A percentile compares a stretch with the other conserved stretches of the same genome.
Conservation (phyloP, 208 protist genomes). For the Trypanosoma conorhini region DNA sequence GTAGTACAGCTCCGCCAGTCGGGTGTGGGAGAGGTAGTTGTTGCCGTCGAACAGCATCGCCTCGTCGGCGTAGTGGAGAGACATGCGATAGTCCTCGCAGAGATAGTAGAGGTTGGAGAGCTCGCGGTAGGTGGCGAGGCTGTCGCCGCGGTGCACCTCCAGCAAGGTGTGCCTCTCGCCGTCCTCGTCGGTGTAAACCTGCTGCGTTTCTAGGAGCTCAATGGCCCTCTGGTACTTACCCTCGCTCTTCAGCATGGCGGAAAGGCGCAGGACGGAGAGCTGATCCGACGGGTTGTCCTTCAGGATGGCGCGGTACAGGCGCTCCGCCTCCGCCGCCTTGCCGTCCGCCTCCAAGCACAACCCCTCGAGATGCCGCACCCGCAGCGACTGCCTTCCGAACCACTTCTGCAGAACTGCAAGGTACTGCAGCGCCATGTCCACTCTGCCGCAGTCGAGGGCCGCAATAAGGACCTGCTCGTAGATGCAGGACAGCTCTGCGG, state of each 20-base stretch:
- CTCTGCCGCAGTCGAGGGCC: conserved; percentile 70
- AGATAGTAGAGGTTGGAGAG: conserved; percentile 76
- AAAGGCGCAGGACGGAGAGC: conserved; percentile 68
- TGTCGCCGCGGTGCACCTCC: conserved; percentile 63
- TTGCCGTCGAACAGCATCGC: conserved; percentile 47
- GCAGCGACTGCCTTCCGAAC: conserved; percentile 70
- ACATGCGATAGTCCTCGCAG: conserved; percentile 42
- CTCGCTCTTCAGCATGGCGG: conserved; percentile 71
- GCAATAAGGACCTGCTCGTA: conserved; percentile 84
- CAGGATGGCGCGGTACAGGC: conserved; percentile 57
- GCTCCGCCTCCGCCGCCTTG: conserved; percentile 51
- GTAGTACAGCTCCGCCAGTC: conserved; percentile 79
- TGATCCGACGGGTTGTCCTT: conserved; percentile 61
- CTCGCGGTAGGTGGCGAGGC: conserved; percentile 46
- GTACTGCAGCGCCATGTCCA: conserved; percentile 60
- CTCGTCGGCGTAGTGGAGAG: conserved; percentile 82
- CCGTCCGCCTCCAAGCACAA: conserved; percentile 78
- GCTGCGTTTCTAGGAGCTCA: conserved; percentile 58
- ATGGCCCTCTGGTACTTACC: conserved; percentile 76
- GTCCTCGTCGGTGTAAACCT: conserved; percentile 72
- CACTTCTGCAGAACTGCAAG: conserved; percentile 68
- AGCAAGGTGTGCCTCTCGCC: conserved; percentile 62
- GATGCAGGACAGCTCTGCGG: conserved; percentile 57
- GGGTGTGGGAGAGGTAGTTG: conserved; percentile 59
- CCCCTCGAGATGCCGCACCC: conserved; percentile 72